Base-by-base conservation (phyloP, 2,329 filamentous ascomycete species). In the Penicillium verrucosum region DNA sequence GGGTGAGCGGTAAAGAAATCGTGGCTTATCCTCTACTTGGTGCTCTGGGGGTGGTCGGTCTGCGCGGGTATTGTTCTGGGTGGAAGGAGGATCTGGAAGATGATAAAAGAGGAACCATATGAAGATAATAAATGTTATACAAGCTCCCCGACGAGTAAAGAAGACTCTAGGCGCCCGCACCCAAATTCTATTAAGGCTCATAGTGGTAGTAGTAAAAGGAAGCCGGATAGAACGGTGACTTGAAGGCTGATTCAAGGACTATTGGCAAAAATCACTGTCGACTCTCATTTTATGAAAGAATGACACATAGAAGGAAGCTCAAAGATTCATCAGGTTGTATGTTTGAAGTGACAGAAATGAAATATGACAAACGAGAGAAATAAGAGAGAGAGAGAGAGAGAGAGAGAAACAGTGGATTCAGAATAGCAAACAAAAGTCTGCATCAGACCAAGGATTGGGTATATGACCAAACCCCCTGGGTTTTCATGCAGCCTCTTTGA, bases 71-170 rank as follows among this genome's bases (percentile, higher is more conserved):
- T 53, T 47, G 42, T 53, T 53, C 16, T 40, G 25, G 34, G 51
- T 53, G 32, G 34, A 16, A 12, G 51, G 51, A 4, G 51, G 51
- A 25, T 14, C 29, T 47, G 51, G 51, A n/a, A 53, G 51, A 11
- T 53, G 51, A 40, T 18, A n/a, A 7, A 46, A 32, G 27, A 53
- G 34, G 11, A 53, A 38, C 51, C 51, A 53, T 23, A 53, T 38
- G 2, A 53, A 18, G 12, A 21, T 14, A 10, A 53, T 11, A 12
- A 53, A 30, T 9, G 40, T 1, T 16, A 50, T 23, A 12, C n/a
- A 74, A 73, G 37, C 76, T 74, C 54, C 80, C 23, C 36, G 36
- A 9, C 47, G n/a, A 41, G 36, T 50, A n/a, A 21, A 16, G 7
- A 23, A 5, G 10, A 6, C 4, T 16, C 1, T 41, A 40, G 25